Conservation (phyloP, 768 basidiomycete genomes). For the Pleurotus tuoliensis region DNA sequence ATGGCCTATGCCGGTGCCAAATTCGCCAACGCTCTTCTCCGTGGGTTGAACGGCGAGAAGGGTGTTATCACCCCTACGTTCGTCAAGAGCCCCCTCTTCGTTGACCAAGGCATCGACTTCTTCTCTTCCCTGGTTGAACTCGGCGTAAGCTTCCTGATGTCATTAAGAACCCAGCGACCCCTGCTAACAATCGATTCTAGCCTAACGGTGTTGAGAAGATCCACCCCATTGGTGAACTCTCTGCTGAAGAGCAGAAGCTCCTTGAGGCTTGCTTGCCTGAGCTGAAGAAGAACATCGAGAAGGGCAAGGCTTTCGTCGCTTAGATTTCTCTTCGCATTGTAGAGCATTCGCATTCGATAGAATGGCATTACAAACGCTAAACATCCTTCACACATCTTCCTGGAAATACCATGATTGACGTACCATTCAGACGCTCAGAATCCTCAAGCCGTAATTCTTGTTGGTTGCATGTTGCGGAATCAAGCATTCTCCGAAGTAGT, state of each 20-base stretch:
- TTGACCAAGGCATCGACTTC: conserved; percentile 84
- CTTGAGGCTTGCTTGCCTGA: conserved; percentile 86
- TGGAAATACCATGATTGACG: too few relatives aligned
- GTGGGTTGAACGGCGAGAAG: conserved; percentile 85
- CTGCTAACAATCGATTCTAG: conserved; percentile 26
- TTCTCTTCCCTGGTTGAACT: conserved; percentile 95
- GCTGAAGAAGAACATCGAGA: conserved; percentile 97
- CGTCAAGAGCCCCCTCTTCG: conserved; percentile 86
- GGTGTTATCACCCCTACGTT: conserved; percentile 82
- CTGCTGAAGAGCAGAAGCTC: conserved; percentile 80
- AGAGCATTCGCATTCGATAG: too few relatives aligned
- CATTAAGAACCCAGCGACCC: too few relatives aligned
- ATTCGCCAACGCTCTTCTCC: conserved; percentile 80
- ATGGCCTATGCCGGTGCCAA: conserved; percentile 96
- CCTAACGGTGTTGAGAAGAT: conserved; percentile 91
- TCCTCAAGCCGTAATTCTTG: too few relatives aligned
- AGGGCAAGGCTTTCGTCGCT: conserved; percentile 79
- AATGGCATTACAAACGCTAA: too few relatives aligned
- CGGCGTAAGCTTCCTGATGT: conserved; percentile 55
- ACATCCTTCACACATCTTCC: too few relatives aligned
- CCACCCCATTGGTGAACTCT: conserved; percentile 74
- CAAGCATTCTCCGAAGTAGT: too few relatives aligned
- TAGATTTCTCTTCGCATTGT: conserved; percentile 11
- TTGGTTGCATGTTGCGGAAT: too few relatives aligned
- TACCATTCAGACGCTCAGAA: too few relatives aligned